Percentiles rank a stretch among this genome's conserved stretches.
Conservation (phyloP, 2,329 filamentous ascomycete species). For the Bretziella fagacearum region DNA sequence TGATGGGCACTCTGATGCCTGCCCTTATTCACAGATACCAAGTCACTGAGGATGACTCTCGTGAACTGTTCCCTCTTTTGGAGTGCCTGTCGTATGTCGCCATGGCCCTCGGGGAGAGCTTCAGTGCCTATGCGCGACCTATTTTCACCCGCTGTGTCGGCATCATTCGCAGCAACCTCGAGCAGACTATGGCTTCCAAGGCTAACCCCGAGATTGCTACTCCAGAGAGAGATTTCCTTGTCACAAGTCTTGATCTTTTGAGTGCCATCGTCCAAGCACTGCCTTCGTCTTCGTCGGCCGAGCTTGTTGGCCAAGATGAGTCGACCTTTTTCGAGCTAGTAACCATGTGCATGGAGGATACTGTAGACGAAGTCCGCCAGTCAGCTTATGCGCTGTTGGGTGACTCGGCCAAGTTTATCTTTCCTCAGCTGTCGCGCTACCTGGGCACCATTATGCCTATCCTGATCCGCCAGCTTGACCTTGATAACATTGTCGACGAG, state of each 20-base stretch:
- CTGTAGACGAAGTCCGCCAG: conserved; percentile 81
- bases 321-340: conserved; percentile 82
- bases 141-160: conserved; percentile 79
- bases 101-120: conserved; percentile 63
- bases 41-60: conserved; percentile 69
- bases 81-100: conserved; percentile 93
- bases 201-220: conserved; percentile 53
- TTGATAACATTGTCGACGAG: conserved; percentile 59
- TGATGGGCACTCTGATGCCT: conserved; percentile 82
- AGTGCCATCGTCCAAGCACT: conserved; percentile 89
- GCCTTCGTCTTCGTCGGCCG: conserved; percentile 52
- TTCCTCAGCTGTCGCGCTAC: conserved; percentile 58
- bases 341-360: conserved; percentile 81
- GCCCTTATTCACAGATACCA: conserved; percentile 79
- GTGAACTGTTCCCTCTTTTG: conserved; percentile 86
- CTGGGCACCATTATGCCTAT: conserved; percentile 61
- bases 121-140: conserved; percentile 68
- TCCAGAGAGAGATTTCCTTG: conserved; percentile 91
- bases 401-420: conserved; percentile 88
- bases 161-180: conserved; percentile 81
- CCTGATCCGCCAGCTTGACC: conserved; percentile 72
- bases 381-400: conserved; percentile 90
- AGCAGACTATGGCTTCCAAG: conserved; percentile 56
- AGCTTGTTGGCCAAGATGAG: conserved; percentile 58
- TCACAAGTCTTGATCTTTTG: conserved; percentile 84